A percentile compares a stretch with the other conserved stretches of the same genome.
These are phyloP conservation scores for Arabidopsis arenosa DNA, from an alignment of 345 rosid species.

Conservation along the genomic window DNA sequence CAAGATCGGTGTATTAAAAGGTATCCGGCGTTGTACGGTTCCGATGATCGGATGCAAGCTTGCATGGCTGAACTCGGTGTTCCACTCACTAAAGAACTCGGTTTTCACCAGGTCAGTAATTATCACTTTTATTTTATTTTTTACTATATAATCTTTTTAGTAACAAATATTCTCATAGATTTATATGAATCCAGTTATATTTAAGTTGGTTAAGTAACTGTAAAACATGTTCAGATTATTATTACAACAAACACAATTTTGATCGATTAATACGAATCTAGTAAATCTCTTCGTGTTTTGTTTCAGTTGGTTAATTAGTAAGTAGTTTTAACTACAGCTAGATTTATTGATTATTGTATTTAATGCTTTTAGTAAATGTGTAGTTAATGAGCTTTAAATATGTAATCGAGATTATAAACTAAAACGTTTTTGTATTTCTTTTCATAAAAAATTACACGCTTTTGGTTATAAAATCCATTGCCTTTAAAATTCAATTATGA, in stretches of 20 bases:
- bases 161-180: slow-evolving; percentile 24
- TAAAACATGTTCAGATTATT: not conserved
- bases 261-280: slow-evolving; percentile 6
- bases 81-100: slow-evolving; percentile 96
- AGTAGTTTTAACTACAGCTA: slow-evolving; percentile 8
- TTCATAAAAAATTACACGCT: not conserved
- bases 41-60: slow-evolving; percentile 98
- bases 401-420: slow-evolving; percentile 17
- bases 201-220: slow-evolving; percentile 7
- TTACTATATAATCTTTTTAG: not conserved
- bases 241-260: not conserved
- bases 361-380: slow-evolving; percentile 16
- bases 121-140: not conserved
- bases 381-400: slow-evolving; percentile 27
- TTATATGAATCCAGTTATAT: slow-evolving; percentile 6
- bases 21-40: slow-evolving; percentile 96
- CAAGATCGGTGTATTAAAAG: slow-evolving; percentile 88
- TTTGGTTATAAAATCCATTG: not conserved
- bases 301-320: slow-evolving; percentile 10
- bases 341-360: slow-evolving; percentile 15
- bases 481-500: not conserved
- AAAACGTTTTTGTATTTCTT: not conserved
- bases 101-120: slow-evolving; percentile 90
- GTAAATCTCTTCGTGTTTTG: not conserved
- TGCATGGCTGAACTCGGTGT: slow-evolving; percentile 99